phyloP scores from a whole-genome alignment of 768 basidiomycete species.

The Leccinum longicurvipes region DNA sequence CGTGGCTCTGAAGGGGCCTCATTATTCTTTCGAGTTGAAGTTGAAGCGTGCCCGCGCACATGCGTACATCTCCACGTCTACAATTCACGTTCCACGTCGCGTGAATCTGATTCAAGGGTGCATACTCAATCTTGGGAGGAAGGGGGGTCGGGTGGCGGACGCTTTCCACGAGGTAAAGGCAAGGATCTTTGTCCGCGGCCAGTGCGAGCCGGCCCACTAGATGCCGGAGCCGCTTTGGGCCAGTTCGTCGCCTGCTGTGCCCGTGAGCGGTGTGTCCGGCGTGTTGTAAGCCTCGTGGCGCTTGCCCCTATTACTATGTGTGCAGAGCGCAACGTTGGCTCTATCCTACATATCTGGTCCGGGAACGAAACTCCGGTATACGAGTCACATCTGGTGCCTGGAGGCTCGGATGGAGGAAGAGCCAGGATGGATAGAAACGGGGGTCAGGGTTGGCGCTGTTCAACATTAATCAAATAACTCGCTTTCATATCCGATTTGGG shows the following conservation, averaged over 20 bases:
- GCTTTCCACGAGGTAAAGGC: constrained; percentile 1
- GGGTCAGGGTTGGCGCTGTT: background rate
- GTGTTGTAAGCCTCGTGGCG: constrained; percentile 22
- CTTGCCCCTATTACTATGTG: constrained; percentile 4
- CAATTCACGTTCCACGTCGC: constrained; percentile 13
- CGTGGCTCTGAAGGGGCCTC: background rate
- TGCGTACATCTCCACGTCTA: background rate
- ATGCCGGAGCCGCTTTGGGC: background rate
- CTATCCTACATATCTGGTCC: background rate
- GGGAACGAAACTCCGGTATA: constrained; percentile 3
- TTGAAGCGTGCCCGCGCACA: background rate
- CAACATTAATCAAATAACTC: background rate
- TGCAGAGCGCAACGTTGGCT: too few species aligned
- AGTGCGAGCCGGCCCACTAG: background rate
- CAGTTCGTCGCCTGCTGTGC: constrained; percentile 1
- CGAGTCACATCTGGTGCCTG: background rate
- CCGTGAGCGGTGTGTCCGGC: constrained; percentile 5
- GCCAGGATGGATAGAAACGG: background rate
- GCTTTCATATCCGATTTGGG: constrained; percentile 5
- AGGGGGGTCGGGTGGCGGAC: background rate
- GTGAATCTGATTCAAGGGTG: constrained; percentile 24
- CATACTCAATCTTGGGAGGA: constrained; percentile 20
- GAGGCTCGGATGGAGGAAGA: background rate
- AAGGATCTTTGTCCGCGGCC: background rate
- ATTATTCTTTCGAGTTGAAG: background rate